Evolutionary conservation across 2,329 filamentous ascomycete species (phyloP), one percentile per base, ranked within the genome.

Genomic region (Lasiodiplodia sp.): DNA sequence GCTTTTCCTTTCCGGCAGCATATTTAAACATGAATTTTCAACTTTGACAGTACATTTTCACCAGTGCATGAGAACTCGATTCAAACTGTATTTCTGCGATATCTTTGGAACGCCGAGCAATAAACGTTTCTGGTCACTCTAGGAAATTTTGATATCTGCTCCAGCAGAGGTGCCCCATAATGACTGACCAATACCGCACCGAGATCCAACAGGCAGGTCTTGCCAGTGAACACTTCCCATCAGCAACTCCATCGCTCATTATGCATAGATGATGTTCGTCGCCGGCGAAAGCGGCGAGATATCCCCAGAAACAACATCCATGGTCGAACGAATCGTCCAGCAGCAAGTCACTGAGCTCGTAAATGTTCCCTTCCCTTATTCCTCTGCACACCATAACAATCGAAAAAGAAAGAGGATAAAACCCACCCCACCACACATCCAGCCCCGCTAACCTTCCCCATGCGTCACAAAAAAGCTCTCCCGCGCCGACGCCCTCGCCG

Each of bases 271-370:
- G 57, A 62, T 49, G 40, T 62, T 62, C 40, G 40, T 62, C 6
- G 57, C 38, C 10, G 57, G 57, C 16, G 57, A 62, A n/a, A 34
- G 3, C 40, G 38, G 21, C 16, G 57, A 62, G 8, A 31, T 49
- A 16, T 21, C 57, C 25, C 14, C 25, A 5, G 40, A 47, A 18
- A 49, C 40, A 2, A 62, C 57, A 5, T 21, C 57, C 7, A 1
- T 34, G 4, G 57, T 62, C 16, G 57, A 62, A 7, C 18, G 18
- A 2, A 49, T 62, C 8, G 40, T 62, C 38, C 57, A 34, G 23
- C 57, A 62, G n/a, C 57, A 62, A 49, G 57, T 62, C 40, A 49
- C n/a, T 23, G 38, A 47, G 16, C 21, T 62, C 3, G 57, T 62
- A 47, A 38, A 18, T 16, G 11, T 4, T 1, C 55, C 16, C n/a